A percentile compares a stretch with the other conserved stretches of the same genome.
Conservation (phyloP, 169 alveolate species). For the Plasmodium vinckei region DNA sequence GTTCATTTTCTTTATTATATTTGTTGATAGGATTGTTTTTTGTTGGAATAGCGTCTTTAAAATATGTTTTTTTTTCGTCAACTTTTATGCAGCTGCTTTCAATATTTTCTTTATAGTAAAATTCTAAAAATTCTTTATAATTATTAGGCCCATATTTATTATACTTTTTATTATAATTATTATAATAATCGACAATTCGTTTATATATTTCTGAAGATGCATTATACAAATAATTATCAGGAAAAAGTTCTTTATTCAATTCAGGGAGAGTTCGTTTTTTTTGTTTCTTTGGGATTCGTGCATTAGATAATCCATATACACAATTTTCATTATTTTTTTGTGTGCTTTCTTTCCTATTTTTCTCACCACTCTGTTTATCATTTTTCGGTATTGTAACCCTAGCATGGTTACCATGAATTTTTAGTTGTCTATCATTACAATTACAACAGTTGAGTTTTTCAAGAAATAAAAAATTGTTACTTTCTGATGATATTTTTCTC, state of each 20-base stretch:
- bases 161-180: slow-evolving; percentile 6
- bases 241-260: slow-evolving; percentile 25
- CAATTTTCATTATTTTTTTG: neutral
- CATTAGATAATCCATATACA: no score
- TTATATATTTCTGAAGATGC: slow-evolving; percentile 41
- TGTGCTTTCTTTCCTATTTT: neutral
- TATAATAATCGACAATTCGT: slow-evolving; percentile 36
- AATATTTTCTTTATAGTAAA: slow-evolving; percentile 7
- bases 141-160: slow-evolving; percentile 39
- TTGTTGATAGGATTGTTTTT: no score
- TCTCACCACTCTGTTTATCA: neutral
- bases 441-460: neutral
- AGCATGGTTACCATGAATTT: no score
- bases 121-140: slow-evolving; percentile 22
- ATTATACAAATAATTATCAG: slow-evolving; percentile 22
- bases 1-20: no score
- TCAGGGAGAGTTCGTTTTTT: slow-evolving; percentile 20
- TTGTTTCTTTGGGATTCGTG: neutral
- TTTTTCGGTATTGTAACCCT: no score
- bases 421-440: no score
- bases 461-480: neutral
- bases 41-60: neutral
- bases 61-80: neutral
- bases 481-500: no score
- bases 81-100: neutral